Base-by-base conservation (phyloP, 768 basidiomycete species). In the Termitomyces sp. region DNA sequence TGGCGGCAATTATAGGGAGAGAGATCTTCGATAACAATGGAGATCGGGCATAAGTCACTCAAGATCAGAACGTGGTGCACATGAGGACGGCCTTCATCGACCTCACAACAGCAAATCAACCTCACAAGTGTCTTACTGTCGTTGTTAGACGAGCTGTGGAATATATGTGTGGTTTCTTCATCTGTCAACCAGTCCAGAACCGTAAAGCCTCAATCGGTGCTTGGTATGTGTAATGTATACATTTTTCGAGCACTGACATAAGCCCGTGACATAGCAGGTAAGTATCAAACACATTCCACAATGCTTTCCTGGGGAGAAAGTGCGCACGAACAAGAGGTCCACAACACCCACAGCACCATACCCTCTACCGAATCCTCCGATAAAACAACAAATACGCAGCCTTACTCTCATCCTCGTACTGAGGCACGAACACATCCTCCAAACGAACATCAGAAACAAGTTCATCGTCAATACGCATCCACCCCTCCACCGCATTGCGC, bases 401-500 rank as follows among this genome's bases (percentile, higher is more conserved):
- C 63, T 88, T 81, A 53, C 68, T 64, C 52, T 78, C 79, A 47
- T 77, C 79, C 53, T 68, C 67, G 67, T 89, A 88, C 63, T 65
- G 58, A 33, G 76, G 70, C 54, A 76, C 80, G 67, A 92, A 92
- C 57, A 93, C 91, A 66, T 93, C 91, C 40, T 86, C 86, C 1
- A 79, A 71, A 24, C 80, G 75, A 42, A 96, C 82, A 64, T 91
- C 85, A 34, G 86, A 86, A 26, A 95, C 88, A 10, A 87, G 75
- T 71, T 97, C 95, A 67, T 98, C 96, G 70, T 98, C 95, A 53
- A 98, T 89, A 50, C 95, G 86, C 59, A 97, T 79, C 96, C 96
- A 98, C 10, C 84, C 87, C 57, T 90, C 5, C 80, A 77, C 79
- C 74, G 69, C 80, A 83, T 36, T 86, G 79, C 62, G 82, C 82